A percentile compares a stretch with the other conserved stretches of the same genome.
These are phyloP conservation scores for Berkeleyomyces basicola DNA, from an alignment of 2,329 filamentous ascomycete species.

Conservation along the genomic window DNA sequence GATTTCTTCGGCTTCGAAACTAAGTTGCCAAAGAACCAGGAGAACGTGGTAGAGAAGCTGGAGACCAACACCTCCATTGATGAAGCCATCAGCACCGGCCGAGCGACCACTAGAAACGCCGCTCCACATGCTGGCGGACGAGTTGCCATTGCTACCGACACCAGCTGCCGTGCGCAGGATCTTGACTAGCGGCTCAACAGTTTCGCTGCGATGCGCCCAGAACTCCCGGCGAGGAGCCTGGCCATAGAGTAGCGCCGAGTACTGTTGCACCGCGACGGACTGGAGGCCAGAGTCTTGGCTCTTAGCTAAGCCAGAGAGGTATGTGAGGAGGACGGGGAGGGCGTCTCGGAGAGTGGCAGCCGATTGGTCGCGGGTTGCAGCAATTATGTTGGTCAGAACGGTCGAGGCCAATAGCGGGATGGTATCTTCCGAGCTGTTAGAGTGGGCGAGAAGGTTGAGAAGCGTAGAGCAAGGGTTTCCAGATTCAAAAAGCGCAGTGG, in stretches of 20 bases:
- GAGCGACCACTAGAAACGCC: slow-evolving; percentile 35
- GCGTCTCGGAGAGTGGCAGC: slow-evolving; percentile 55
- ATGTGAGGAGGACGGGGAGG: slow-evolving; percentile 67
- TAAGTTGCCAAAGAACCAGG: slow-evolving; percentile 88
- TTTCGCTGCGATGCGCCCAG: slow-evolving; percentile 82
- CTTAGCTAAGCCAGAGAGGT: slow-evolving; percentile 69
- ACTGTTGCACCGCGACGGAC: slow-evolving; percentile 87
- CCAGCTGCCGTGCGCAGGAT: slow-evolving; percentile 67
- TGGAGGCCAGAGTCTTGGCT: slow-evolving; percentile 78
- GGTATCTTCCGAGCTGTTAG: slow-evolving; percentile 56
- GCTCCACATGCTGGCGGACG: slow-evolving; percentile 45
- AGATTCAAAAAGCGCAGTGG: slow-evolving; percentile 58
- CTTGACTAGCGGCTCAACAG: slow-evolving; percentile 61
- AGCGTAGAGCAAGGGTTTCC: slow-evolving; percentile 68
- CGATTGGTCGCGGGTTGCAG: slow-evolving; percentile 45
- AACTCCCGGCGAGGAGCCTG: slow-evolving; percentile 62
- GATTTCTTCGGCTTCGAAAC: slow-evolving; percentile 67
- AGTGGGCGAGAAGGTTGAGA: slow-evolving; percentile 65
- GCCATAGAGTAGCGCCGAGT: slow-evolving; percentile 68
- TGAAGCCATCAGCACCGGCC: slow-evolving; percentile 42
- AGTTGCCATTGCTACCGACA: slow-evolving; percentile 47
- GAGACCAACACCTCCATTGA: slow-evolving; percentile 72
- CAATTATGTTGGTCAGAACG: slow-evolving; percentile 67
- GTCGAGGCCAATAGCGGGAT: slow-evolving; percentile 82
- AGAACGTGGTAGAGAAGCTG: slow-evolving; percentile 91